phyloP scores from a whole-genome alignment of 768 basidiomycete genomes.

The Xerocomellus amylosporus region DNA sequence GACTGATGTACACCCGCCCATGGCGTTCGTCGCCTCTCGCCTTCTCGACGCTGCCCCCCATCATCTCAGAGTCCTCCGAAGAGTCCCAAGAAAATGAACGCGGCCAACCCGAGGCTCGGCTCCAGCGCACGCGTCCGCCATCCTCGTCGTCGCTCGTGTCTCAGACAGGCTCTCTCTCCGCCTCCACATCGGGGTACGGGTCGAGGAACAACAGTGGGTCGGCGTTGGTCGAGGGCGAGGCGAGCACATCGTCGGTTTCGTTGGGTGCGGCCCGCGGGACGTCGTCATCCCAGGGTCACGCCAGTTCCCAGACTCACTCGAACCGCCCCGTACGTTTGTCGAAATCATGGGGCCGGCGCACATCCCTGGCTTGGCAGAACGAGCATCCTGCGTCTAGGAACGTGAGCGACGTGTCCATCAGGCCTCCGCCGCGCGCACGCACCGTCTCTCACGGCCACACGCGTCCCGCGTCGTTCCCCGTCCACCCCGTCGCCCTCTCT shows the following conservation, averaged over 20 bases:
- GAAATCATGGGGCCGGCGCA: constrained; percentile 11
- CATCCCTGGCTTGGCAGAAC: constrained; percentile 7
- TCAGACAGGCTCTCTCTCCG: constrained; percentile 8
- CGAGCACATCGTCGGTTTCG: constrained; percentile 26
- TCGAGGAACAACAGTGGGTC: constrained; percentile 15
- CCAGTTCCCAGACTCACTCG: not conserved
- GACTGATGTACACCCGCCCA: constrained; percentile 21
- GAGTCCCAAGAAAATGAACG: constrained; percentile 14
- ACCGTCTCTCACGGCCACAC: constrained; percentile 16
- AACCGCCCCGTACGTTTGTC: constrained; percentile 8
- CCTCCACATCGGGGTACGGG: constrained; percentile 14
- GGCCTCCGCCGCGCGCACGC: constrained; percentile 22
- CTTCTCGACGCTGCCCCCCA: constrained; percentile 26
- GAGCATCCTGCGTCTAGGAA: not conserved
- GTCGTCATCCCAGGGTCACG: constrained; percentile 22
- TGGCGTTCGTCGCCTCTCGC: constrained; percentile 31
- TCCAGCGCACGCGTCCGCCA: constrained; percentile 4
- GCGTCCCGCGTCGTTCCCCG: constrained; percentile 19
- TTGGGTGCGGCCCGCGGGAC: constrained; percentile 8
- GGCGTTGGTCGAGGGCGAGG: constrained; percentile 10
- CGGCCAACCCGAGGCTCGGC: not conserved
- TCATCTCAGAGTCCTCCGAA: constrained; percentile 21
- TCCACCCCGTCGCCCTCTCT: not conserved
- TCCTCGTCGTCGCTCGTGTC: constrained; percentile 21
- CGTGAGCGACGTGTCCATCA: constrained; percentile 2